Evolutionary conservation across 345 rosid genomes (phyloP), one percentile per base, ranked within the genome.

Genomic region (Eutrema japonicum): DNA sequence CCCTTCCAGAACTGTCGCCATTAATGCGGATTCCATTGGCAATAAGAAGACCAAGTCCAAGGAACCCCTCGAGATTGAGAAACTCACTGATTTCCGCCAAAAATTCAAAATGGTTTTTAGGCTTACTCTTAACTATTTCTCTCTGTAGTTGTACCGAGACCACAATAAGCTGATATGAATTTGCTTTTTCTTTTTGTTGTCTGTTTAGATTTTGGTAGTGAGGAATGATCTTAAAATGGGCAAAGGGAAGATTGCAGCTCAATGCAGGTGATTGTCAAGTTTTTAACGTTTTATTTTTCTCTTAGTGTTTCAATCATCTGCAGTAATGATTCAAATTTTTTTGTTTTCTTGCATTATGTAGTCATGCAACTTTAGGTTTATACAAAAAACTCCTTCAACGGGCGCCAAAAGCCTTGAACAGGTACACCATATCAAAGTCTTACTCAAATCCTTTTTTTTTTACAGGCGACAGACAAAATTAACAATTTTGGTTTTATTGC

Each of bases 161-260:
- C 54, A 6, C 38, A 38, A 26, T 4, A 56, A 63, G 4, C 10
- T 70, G 76, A 61, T 70, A 11, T 60, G 26, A 35, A 12, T 16
- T 7, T 64, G 33, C n/a, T 66, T 69, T 51, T 14, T 48, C 58
- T 14, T 50, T 12, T 37, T 65, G 61, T 64, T 46, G 35, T 51
- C 4, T 72, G 27, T 83, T 52, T 84, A 92, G 99, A 89, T 95
- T 56, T 85, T 95, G 86, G 91, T 92, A 55, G 99, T 87, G 68
- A 83, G 99, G 77, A 92, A 90, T 76, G 99, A 95, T 83, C 92
- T 95, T 59, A 95, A 90, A 83, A 95, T 92, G 99, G 99, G 99
- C 57, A 92, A 95, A 81, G 99, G 99, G 45, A 95, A 95, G 85
- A 89, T 92, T 84, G 98, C 97, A 18, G 96, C 99, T 43, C 98